Conservation (phyloP, 2,329 filamentous ascomycete genomes). For the Phaeosphaeriaceae sp. region DNA sequence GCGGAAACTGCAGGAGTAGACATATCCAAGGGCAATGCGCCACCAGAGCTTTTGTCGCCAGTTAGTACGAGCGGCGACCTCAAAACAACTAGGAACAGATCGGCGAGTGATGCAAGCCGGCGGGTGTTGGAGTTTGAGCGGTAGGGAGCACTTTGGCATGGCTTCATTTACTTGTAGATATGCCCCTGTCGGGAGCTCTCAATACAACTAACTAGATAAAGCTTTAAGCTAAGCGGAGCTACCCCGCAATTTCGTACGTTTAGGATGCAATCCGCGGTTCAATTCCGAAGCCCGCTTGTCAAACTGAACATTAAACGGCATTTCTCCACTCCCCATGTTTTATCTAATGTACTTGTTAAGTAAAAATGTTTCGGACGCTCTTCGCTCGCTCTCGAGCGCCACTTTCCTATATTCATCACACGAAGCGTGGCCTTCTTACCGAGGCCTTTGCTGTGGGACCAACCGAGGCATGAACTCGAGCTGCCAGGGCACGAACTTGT, state of each 20-base stretch:
- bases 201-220: too few species aligned
- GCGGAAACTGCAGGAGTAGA: slow-evolving; percentile 56
- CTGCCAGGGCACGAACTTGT: neutral
- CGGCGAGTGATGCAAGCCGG: slow-evolving; percentile 44
- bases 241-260: slow-evolving; percentile 19
- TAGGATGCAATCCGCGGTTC: slow-evolving; percentile 9
- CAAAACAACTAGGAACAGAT: slow-evolving; percentile 36
- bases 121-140: slow-evolving; percentile 49
- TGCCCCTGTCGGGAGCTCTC: too few species aligned
- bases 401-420: slow-evolving; percentile 5
- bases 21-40: slow-evolving; percentile 29
- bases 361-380: slow-evolving; percentile 39
- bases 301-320: neutral
- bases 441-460: slow-evolving; percentile 42
- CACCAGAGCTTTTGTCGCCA: slow-evolving; percentile 23
- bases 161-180: too few species aligned
- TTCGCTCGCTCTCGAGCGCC: slow-evolving; percentile 23
- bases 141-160: slow-evolving; percentile 14
- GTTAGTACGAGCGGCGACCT: slow-evolving; percentile 29
- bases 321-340: neutral
- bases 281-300: slow-evolving; percentile 10
- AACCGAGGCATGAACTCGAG: slow-evolving; percentile 33
- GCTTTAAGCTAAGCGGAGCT: slow-evolving; percentile 7
- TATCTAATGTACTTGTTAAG: slow-evolving; percentile 17
- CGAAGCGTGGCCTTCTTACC: slow-evolving; percentile 38